Evolutionary conservation across 2,329 filamentous ascomycete genomes (phyloP), one percentile per base, ranked within the genome.

Genomic region (Cadophora gregata): DNA sequence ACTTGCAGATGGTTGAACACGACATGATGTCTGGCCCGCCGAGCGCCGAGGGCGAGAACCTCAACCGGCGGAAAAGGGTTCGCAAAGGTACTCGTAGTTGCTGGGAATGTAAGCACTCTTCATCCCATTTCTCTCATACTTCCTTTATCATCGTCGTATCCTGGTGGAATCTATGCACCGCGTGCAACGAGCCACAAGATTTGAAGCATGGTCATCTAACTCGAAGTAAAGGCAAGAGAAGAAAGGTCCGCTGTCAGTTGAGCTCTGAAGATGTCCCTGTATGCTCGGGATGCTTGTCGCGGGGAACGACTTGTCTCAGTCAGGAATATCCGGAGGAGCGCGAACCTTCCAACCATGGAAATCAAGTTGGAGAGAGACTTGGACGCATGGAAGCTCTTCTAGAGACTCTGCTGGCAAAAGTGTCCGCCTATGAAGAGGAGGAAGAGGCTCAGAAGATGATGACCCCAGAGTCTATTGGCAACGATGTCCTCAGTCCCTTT

Each of bases 51-150:
- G 73, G 66, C 12, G 75, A 75, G 25, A 47, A 47, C n/a, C 42
- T 21, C 19, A 47, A 47, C 42, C 42, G 19, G 42, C 70, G 71
- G 55, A 76, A 77, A 56, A 70, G 74, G 58, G 67, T 76, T 7
- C 65, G 75, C 12, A 87, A 86, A 62, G 85, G 85, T n/a, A 87
- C 85, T 0, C 79, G 77, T 31, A 86, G 84, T 64, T 87, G 85
- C 73, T 87, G 85, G 84, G 84, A 86, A 70, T 88, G 85, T 79
- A 85, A 85, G 75, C 24, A 47, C 38, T 12, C 33, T 31, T 58
- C 12, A 25, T 53, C 12, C 27, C 8, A 10, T 33, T 24, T 19
- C 6, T 47, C 5, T 47, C n/a, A 9, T 16, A 2, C 10, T 16
- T 16, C 19, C 5, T 42, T 42, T 16, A 42, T 16, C 14, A 2